Evolutionary conservation across 2,329 filamentous ascomycete species (phyloP).

Genomic region (Hansfordia pulvinata): DNA sequence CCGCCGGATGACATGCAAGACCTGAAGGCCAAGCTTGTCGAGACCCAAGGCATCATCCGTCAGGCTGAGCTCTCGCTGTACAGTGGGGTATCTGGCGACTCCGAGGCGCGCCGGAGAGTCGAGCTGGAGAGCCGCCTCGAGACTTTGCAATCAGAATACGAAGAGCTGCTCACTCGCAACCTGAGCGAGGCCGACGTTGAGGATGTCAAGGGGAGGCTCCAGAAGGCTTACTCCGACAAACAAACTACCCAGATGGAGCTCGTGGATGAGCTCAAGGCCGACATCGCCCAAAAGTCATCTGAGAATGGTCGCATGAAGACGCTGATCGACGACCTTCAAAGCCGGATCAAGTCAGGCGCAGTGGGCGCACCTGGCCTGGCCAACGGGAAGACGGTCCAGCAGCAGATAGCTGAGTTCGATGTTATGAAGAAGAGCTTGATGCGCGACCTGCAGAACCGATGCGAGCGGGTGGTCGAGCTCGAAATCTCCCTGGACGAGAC

Average conservation of each 20-base stretch:
- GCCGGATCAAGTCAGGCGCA: constrained; percentile 51
- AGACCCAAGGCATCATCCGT: constrained; percentile 83
- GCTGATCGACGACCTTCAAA: constrained; percentile 68
- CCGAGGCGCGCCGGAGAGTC: constrained; percentile 53
- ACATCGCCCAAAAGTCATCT: constrained; percentile 62
- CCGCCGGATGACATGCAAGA: constrained; percentile 69
- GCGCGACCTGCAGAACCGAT: constrained; percentile 96
- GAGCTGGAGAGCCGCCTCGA: constrained; percentile 68
- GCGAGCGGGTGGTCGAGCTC: constrained; percentile 93
- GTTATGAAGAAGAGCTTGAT: constrained; percentile 99
- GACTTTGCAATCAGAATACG: constrained; percentile 68
- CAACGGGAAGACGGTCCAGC: constrained; percentile 84
- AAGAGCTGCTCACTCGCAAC: constrained; percentile 68
- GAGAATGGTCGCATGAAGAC: constrained; percentile 73
- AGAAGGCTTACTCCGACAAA: constrained; percentile 63
- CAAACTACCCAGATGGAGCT: constrained; percentile 61
- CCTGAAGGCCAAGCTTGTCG: constrained; percentile 65
- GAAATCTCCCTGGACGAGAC: constrained; percentile 97
- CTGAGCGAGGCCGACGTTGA: constrained; percentile 67
- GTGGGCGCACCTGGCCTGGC: constrained; percentile 43
- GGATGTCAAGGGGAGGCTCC: constrained; percentile 69
- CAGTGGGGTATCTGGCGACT: constrained; percentile 49
- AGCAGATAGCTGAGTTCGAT: constrained; percentile 97
- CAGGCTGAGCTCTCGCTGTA: constrained; percentile 83
- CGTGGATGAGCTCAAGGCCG: constrained; percentile 62